A percentile compares a stretch with the other conserved stretches of the same genome.
Conservation (phyloP, 2,329 filamentous ascomycete species). For the Neofusicoccum parvum region DNA sequence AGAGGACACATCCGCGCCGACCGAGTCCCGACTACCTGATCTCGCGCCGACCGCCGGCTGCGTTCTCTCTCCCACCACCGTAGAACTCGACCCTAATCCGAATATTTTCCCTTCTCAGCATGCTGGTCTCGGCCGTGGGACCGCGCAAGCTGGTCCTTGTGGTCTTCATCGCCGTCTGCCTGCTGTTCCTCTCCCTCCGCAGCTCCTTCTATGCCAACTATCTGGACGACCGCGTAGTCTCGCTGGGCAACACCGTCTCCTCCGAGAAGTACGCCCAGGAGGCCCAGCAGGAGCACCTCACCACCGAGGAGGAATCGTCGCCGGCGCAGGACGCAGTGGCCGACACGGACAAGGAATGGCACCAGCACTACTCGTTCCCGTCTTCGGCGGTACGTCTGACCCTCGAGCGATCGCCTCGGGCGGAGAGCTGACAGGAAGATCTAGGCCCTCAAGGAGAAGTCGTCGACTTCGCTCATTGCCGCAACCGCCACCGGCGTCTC, state of each 20-base stretch:
- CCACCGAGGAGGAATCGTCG: slow-evolving; percentile 4
- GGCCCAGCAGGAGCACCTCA: slow-evolving; percentile 10
- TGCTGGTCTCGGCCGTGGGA: slow-evolving; percentile 22
- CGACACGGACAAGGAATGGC: slow-evolving; percentile 12
- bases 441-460: slow-evolving; percentile 1
- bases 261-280: slow-evolving; percentile 11
- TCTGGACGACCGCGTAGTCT: slow-evolving; percentile 8
- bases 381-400: slow-evolving; percentile 1
- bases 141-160: slow-evolving; percentile 23
- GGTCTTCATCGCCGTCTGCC: slow-evolving; percentile 23
- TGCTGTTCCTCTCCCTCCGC: slow-evolving; percentile 21
- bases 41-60: slow-evolving; percentile 17
- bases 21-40: background rate
- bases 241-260: slow-evolving; percentile 8
- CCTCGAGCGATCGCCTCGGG: background rate
- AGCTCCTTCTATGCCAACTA: slow-evolving; percentile 16
- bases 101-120: background rate
- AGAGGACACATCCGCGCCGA: background rate
- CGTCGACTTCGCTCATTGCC: slow-evolving; percentile 5
- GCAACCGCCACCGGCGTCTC: slow-evolving; percentile 6
- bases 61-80: slow-evolving; percentile 2
- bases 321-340: slow-evolving; percentile 20
- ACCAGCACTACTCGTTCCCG: slow-evolving; percentile 18
- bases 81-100: background rate
- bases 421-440: background rate